phyloP scores from a whole-genome alignment of 2,329 filamentous ascomycete species.

The Aaosphaeria arxii region DNA sequence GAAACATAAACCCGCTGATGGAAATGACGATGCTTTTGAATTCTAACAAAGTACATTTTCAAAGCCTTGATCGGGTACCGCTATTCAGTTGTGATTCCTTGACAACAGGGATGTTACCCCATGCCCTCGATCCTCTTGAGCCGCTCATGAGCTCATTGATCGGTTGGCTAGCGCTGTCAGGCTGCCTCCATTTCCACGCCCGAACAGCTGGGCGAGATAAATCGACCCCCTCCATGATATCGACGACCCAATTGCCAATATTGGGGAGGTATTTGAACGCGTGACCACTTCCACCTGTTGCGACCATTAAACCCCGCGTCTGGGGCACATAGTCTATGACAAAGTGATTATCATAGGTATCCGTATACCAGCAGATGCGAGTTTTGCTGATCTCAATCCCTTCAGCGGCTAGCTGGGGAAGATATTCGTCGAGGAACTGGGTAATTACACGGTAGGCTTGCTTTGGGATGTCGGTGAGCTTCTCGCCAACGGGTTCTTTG shows the following conservation, averaged over 20 bases:
- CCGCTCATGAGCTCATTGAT: constrained; percentile 6
- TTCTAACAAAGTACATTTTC: too few species aligned
- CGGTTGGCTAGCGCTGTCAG: neutral
- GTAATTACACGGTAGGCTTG: constrained; percentile 24
- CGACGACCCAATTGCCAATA: constrained; percentile 22
- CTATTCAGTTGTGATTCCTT: too few species aligned
- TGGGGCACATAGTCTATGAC: constrained; percentile 21
- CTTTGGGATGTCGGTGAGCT: constrained; percentile 23
- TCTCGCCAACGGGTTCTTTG: neutral
- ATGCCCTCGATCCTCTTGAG: constrained; percentile 1
- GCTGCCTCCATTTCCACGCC: constrained; percentile 11
- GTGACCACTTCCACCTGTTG: constrained; percentile 27
- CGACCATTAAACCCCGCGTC: constrained; percentile 19
- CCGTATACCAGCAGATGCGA: constrained; percentile 13
- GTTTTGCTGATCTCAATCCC: constrained; percentile 11
- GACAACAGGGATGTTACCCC: constrained; percentile 1
- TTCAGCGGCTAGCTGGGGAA: constrained; percentile 42
- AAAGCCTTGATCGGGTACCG: too few species aligned
- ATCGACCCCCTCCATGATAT: constrained; percentile 16
- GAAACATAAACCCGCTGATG: too few species aligned
- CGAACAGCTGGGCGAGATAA: constrained; percentile 7
- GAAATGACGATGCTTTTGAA: too few species aligned
- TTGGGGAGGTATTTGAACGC: constrained; percentile 32
- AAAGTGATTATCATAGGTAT: constrained; percentile 22
- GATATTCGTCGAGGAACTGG: constrained; percentile 38